Evolutionary conservation across 2,329 filamentous ascomycete genomes (phyloP), one percentile per base, ranked within the genome.

Genomic region (Chaetomium strumarium): DNA sequence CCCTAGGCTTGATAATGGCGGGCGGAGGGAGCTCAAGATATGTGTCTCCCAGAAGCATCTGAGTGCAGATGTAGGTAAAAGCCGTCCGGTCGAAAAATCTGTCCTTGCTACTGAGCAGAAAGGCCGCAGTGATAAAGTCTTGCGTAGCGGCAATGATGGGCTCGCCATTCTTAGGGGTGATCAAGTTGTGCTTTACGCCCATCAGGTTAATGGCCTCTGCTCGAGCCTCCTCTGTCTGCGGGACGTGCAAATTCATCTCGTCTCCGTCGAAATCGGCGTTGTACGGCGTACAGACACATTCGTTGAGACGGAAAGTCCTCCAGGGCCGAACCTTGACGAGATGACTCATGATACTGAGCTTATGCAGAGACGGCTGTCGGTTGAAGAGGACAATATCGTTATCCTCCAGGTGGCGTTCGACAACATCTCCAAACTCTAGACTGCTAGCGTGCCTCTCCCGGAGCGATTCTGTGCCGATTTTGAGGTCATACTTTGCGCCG

Each of bases 221-320:
- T 52, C 93, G 82, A 11, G 93, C 92, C 70, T 99, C 93, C 72
- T 99, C 93, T 0, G 93, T 97, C 67, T 99, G 93, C 2, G 93
- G 93, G 14, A 99, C 91, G 70, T 99, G 93, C 44, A 99, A 72
- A 63, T 99, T 99, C 93, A 99, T 99, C 70, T 99, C 93, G 63
- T 99, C 93, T 55, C 93, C 93, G 64, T 99, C 93, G 62, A 99
- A 99, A 80, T 99, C 93, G 51, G 93, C 93, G 63, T 99, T 99
- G 76, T 99, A 99, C 3, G 93, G 93, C 56, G 88, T 91, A 71
- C 93, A 99, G 1, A 96, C 93, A 80, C 93, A 99, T 68, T 99
- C 93, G 67, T 99, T 99, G 16, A 99, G 78, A 50, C 93, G 86
- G 67, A 99, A 97, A 0, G 93, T 99, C 68, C 91, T 84, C 85